These are phyloP conservation scores for Lipomyces starkeyi DNA, from an alignment of 805 yeast species.

Conservation along the genomic window DNA sequence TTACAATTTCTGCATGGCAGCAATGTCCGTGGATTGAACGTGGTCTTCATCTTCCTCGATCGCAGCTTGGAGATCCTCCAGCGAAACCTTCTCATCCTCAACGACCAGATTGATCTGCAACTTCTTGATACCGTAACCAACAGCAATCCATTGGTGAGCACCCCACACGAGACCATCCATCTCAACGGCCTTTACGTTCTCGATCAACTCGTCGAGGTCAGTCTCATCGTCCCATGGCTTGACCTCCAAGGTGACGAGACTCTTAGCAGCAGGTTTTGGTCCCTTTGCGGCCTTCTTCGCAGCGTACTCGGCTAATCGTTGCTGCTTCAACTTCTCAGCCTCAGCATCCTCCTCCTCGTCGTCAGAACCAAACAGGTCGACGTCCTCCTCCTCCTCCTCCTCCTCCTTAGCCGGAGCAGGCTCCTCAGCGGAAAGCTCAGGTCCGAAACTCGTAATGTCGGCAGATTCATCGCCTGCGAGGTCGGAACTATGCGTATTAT, in stretches of 20 bases:
- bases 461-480: slow-evolving; percentile 65
- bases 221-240: slow-evolving; percentile 99
- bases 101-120: slow-evolving; percentile 97
- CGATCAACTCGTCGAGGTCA: slow-evolving; percentile 84
- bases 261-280: slow-evolving; percentile 98
- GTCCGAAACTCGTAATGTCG: slow-evolving; percentile 44
- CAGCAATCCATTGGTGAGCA: slow-evolving; percentile 93
- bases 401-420: slow-evolving; percentile 69
- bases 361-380: slow-evolving; percentile 91
- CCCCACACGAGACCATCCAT: slow-evolving; percentile 98
- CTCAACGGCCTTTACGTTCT: slow-evolving; percentile 82
- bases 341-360: slow-evolving; percentile 96
- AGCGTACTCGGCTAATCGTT: slow-evolving; percentile 97
- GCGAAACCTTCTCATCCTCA: slow-evolving; percentile 94
- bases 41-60: slow-evolving; percentile 97
- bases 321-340: slow-evolving; percentile 96
- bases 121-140: slow-evolving; percentile 99
- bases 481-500: slow-evolving; percentile 55
- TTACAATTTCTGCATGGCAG: slow-evolving; percentile 40
- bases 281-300: slow-evolving; percentile 97
- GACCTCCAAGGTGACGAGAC: slow-evolving; percentile 93
- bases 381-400: slow-evolving; percentile 88
- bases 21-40: slow-evolving; percentile 98
- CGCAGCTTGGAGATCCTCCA: slow-evolving; percentile 76
- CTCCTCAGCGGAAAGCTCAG: slow-evolving; percentile 49